A percentile compares a stretch with the other conserved stretches of the same genome.
phyloP scores from a whole-genome alignment of 2,329 filamentous ascomycete genomes.

The Fusarium verticillioides region DNA sequence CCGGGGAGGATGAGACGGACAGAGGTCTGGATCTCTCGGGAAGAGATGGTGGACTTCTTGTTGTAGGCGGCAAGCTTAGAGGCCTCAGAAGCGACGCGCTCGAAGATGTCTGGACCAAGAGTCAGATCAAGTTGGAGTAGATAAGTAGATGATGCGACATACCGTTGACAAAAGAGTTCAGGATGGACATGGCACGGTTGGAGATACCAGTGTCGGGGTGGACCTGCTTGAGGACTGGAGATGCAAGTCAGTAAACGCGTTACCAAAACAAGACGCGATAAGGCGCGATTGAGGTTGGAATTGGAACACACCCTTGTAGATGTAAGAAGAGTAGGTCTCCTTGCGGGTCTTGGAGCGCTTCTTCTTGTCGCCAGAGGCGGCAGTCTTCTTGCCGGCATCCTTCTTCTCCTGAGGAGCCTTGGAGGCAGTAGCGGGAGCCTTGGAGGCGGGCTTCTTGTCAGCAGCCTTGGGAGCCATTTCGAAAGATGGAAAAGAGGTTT shows the following conservation, averaged over 20 bases:
- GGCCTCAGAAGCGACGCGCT: constrained; percentile 98
- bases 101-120: constrained; percentile 84
- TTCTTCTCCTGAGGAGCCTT: constrained; percentile 87
- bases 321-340: constrained; percentile 99
- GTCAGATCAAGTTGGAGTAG: constrained; percentile 2
- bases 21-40: constrained; percentile 98
- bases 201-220: constrained; percentile 99
- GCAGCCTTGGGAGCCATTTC: constrained; percentile 97
- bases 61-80: constrained; percentile 99
- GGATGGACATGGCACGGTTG: constrained; percentile 99
- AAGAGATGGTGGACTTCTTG: constrained; percentile 99
- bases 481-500: constrained; percentile 22
- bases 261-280: constrained; percentile 1
- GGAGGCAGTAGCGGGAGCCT: constrained; percentile 83
- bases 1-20: constrained; percentile 97
- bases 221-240: constrained; percentile 96
- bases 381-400: constrained; percentile 99
- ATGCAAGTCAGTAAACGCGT: constrained; percentile 39
- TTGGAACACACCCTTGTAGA: constrained; percentile 90
- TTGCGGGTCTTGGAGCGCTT: constrained; percentile 99
- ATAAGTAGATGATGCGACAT: constrained; percentile 51
- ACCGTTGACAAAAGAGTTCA: constrained; percentile 99
- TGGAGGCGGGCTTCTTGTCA: constrained; percentile 98
- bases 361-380: constrained; percentile 97
- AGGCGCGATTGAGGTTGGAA: constrained; percentile 9